phyloP scores from a whole-genome alignment of 2,329 filamentous ascomycete genomes.

The Xylariaceae sp. region DNA sequence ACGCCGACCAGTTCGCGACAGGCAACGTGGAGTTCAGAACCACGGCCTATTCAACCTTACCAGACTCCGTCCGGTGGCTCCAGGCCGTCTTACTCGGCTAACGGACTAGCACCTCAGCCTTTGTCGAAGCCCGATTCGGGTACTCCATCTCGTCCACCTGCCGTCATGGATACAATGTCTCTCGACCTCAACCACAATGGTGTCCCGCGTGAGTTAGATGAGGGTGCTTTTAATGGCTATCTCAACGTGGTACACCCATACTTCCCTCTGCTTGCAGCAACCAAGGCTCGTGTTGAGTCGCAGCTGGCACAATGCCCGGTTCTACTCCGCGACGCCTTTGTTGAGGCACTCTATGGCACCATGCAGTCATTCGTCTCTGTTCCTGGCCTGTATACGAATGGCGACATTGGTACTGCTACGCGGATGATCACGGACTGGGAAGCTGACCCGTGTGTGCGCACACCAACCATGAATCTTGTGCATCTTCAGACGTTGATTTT shows the following conservation, averaged over 20 bases:
- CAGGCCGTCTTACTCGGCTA: constrained; percentile 41
- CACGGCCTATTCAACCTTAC: constrained; percentile 47
- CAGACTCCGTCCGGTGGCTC: constrained; percentile 39
- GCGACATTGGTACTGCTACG: constrained; percentile 49
- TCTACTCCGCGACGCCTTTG: constrained; percentile 64
- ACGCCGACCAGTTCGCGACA: constrained; percentile 48
- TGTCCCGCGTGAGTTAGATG: constrained; percentile 44
- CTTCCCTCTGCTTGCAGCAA: constrained; percentile 66
- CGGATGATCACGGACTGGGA: constrained; percentile 58
- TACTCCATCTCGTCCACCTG: constrained; percentile 41
- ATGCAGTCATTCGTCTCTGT: constrained; percentile 54
- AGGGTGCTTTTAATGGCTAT: constrained; percentile 56
- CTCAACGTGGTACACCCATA: constrained; percentile 66
- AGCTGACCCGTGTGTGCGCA: constrained; percentile 42
- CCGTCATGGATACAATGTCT: constrained; percentile 33
- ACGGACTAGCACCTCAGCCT: constrained; percentile 51
- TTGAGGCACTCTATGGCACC: constrained; percentile 62
- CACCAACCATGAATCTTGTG: constrained; percentile 51
- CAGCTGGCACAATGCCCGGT: constrained; percentile 59
- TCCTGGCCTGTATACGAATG: constrained; percentile 41
- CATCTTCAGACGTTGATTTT: constrained; percentile 70
- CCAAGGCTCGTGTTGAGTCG: constrained; percentile 56
- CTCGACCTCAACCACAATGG: constrained; percentile 39
- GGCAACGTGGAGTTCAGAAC: constrained; percentile 51
- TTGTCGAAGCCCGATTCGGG: constrained; percentile 40